Evolutionary conservation across 1,284 basidiomycete genomes (phyloP).

Genomic region (Irpex sp.): DNA sequence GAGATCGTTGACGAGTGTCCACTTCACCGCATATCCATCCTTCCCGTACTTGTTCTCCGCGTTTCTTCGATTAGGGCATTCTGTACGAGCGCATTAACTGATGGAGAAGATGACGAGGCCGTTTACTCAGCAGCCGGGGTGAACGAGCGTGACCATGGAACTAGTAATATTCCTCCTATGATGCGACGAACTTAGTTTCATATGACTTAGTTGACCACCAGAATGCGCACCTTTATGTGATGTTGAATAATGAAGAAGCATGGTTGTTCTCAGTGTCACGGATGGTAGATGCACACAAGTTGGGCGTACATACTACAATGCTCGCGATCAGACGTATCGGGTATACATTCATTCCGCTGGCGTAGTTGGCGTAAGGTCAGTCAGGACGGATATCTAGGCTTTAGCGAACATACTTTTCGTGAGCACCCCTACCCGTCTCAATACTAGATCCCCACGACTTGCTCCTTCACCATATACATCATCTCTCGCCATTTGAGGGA

Average conservation of each 20-base stretch:
- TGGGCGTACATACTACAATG: too few relatives aligned
- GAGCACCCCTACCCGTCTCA: too few relatives aligned
- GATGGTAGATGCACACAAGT: too few relatives aligned
- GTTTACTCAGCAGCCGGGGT: slow-evolving; percentile 77
- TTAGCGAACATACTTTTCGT: too few relatives aligned
- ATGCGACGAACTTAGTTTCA: background rate
- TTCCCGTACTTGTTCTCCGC: slow-evolving; percentile 82
- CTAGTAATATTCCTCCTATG: slow-evolving; percentile 66
- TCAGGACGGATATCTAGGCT: too few relatives aligned
- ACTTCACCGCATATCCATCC: slow-evolving; percentile 88
- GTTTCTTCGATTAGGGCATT: slow-evolving; percentile 85
- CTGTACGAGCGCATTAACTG: slow-evolving; percentile 84
- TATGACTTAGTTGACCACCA: too few relatives aligned
- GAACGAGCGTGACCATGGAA: slow-evolving; percentile 91
- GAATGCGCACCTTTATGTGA: slow-evolving; percentile 70
- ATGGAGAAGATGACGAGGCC: slow-evolving; percentile 73
- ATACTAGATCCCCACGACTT: too few relatives aligned
- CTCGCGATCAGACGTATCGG: too few relatives aligned
- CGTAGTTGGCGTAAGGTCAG: too few relatives aligned
- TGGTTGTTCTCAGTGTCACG: slow-evolving; percentile 24
- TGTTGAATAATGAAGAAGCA: slow-evolving; percentile 88
- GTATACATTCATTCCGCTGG: too few relatives aligned
- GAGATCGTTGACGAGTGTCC: slow-evolving; percentile 89
- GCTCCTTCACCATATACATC: too few relatives aligned
- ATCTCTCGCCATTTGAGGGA: too few relatives aligned